phyloP scores from a whole-genome alignment of 2,329 filamentous ascomycete genomes.

The Westerdykella aurantiaca region DNA sequence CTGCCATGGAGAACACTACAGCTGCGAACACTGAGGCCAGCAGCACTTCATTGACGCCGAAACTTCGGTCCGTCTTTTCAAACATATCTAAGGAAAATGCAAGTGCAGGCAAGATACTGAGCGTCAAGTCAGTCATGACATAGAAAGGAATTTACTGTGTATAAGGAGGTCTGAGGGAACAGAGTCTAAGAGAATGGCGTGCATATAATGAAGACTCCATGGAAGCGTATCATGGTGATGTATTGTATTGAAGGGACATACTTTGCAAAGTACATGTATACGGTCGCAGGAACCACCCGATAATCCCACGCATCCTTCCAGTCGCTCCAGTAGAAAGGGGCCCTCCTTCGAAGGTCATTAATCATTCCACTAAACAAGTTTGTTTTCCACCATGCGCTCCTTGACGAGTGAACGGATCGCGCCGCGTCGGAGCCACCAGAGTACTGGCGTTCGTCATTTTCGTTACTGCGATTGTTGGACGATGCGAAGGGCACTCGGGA shows the following conservation, averaged over 20 bases:
- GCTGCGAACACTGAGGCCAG: conserved; percentile 76
- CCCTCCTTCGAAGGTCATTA: conserved; percentile 67
- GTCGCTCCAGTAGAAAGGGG: conserved; percentile 74
- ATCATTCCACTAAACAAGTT: conserved; percentile 72
- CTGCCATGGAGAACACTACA: conserved; percentile 72
- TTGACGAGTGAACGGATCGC: conserved; percentile 12
- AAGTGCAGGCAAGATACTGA: conserved; percentile 75
- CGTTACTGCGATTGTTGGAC: conserved; percentile 4
- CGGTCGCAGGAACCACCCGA: conserved; percentile 74
- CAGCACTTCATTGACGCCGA: conserved; percentile 88
- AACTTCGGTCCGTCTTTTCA: conserved; percentile 75
- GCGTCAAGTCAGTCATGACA: conserved; percentile 1
- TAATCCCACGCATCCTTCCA: conserved; percentile 89
- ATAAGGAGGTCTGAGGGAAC: not conserved
- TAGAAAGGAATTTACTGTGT: not conserved
- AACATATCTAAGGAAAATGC: conserved; percentile 95
- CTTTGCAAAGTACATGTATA: conserved; percentile 97
- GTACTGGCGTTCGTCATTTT: conserved; percentile 5
- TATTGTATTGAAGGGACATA: conserved; percentile 39
- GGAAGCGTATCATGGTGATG: not conserved
- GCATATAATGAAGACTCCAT: not conserved
- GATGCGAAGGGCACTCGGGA: conserved; percentile 14
- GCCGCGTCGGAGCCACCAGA: conserved; percentile 3
- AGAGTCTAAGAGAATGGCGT: not conserved
- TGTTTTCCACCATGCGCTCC: conserved; percentile 63